Base-by-base conservation (phyloP, 495 filamentous ascomycete species). In the Chaetomidium leptoderma region DNA sequence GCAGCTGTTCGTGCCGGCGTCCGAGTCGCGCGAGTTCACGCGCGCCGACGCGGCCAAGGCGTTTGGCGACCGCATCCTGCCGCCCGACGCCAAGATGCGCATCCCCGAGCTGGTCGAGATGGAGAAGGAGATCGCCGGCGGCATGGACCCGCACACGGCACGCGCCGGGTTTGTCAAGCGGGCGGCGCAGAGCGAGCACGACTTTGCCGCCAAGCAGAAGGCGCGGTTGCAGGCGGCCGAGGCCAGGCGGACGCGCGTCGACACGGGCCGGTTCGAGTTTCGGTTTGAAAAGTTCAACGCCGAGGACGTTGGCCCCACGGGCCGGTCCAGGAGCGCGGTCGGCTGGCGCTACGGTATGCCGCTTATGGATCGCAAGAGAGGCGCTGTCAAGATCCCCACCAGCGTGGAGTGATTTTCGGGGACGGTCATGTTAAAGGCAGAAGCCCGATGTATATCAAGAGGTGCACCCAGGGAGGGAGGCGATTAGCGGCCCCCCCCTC, bases 11-110 rank as follows among this genome's bases (percentile, higher is more conserved):
- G 81, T 89, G 69, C 93, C 95, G 4, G 83, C 86, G 45, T 87
- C 93, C 10, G 93, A 98, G 72, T 96, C 92, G 17, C 86, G 90
- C 21, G 76, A 85, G 35, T 97, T 96, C 71, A 97, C 88, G 6
- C 89, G 95, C 69, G 81, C 73, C 27, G 92, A 97, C 69, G 95
- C 93, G 8, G 95, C 87, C 36, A 85, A 86, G 61, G 90, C 88
- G 37, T 97, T 98, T 73, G 80, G 79, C 62, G 65, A 74, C 4
- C 71, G 64, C 16, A 82, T 97, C 39, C 83, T 93, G 42, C 86
- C 95, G 6, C 85, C 91, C 7, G 95, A 98, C 62, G 75, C 84
- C 45, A 86, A 90, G 65, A 89, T 97, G 46, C 91, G 91, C 7
- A 90, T 96, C 68, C 91, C 92, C 2, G 87, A 96, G 64, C 76